Conservation (phyloP, 2,329 filamentous ascomycete species). For the Fusarium anthophilum region DNA sequence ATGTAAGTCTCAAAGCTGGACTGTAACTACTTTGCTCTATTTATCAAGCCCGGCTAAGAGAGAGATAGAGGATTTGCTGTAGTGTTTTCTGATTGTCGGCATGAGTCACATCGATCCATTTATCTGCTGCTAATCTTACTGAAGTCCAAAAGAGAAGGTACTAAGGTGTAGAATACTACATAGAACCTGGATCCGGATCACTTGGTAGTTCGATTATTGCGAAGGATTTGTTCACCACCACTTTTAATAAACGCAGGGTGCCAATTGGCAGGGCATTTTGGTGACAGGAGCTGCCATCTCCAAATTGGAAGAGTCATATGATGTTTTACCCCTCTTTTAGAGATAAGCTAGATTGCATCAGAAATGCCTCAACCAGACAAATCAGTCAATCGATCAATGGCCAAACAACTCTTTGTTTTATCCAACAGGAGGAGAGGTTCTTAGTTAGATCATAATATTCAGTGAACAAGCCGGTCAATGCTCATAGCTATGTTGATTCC, state of each 20-base stretch:
- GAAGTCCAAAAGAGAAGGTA: background rate
- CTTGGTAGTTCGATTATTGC: rapidly evolving
- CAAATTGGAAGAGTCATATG: background rate
- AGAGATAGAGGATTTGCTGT: rapidly evolving
- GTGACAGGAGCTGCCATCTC: background rate
- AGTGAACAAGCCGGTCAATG: too few relatives aligned
- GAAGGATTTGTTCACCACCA: background rate
- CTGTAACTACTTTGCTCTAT: rapidly evolving
- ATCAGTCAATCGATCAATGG: background rate
- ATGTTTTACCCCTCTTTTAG: background rate
- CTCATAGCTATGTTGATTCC: background rate
- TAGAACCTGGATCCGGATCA: background rate
- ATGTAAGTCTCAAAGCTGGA: rapidly evolving
- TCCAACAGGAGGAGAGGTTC: background rate
- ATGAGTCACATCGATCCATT: background rate
- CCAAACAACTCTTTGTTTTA: too few relatives aligned
- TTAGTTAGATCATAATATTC: rapidly evolving
- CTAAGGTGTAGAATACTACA: background rate
- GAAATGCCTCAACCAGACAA: background rate
- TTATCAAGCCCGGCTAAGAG: rapidly evolving
- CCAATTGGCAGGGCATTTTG: background rate
- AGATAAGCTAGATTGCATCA: background rate
- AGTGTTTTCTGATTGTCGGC: background rate
- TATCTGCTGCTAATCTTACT: background rate
- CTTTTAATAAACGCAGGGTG: background rate